phyloP scores from a whole-genome alignment of 2,329 filamentous ascomycete genomes.

The Colletotrichum lentis region DNA sequence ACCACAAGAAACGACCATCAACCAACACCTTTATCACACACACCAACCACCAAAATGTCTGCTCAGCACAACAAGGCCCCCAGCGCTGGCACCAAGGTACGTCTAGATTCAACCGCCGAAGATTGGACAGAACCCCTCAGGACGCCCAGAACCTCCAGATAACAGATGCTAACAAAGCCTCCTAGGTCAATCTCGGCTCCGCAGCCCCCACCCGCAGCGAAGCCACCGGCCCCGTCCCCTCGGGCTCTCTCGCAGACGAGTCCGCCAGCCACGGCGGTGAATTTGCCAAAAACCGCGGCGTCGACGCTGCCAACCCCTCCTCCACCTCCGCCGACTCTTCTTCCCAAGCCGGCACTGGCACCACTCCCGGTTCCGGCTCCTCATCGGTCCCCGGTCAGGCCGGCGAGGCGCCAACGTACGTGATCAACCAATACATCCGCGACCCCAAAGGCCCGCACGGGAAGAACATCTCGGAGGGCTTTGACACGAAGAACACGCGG shows the following conservation, averaged over 20 bases:
- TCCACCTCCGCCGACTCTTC: slow-evolving; percentile 45
- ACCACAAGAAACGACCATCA: background rate
- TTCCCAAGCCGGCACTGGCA: slow-evolving; percentile 8
- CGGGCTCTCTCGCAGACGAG: slow-evolving; percentile 79
- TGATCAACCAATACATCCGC: slow-evolving; percentile 46
- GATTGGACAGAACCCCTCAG: background rate
- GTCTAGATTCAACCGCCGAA: background rate
- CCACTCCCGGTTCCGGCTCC: slow-evolving; percentile 23
- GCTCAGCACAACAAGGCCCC: slow-evolving; percentile 29
- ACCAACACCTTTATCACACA: background rate
- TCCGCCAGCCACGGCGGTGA: slow-evolving; percentile 67
- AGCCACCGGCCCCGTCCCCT: slow-evolving; percentile 67
- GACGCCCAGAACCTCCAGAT: too few relatives aligned
- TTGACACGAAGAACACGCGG: slow-evolving; percentile 46
- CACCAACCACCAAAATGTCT: slow-evolving; percentile 11
- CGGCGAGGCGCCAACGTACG: slow-evolving; percentile 51
- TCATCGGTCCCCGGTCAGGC: slow-evolving; percentile 35
- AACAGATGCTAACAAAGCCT: slow-evolving; percentile 29
- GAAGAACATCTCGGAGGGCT: slow-evolving; percentile 52
- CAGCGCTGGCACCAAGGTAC: slow-evolving; percentile 34
- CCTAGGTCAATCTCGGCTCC: slow-evolving; percentile 57
- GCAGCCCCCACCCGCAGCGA: slow-evolving; percentile 65
- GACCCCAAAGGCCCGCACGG: slow-evolving; percentile 51
- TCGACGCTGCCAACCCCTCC: slow-evolving; percentile 59
- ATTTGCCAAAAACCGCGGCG: slow-evolving; percentile 68